Conservation (phyloP, 352 stramenopile species). For the Pythium aphanidermatum region DNA sequence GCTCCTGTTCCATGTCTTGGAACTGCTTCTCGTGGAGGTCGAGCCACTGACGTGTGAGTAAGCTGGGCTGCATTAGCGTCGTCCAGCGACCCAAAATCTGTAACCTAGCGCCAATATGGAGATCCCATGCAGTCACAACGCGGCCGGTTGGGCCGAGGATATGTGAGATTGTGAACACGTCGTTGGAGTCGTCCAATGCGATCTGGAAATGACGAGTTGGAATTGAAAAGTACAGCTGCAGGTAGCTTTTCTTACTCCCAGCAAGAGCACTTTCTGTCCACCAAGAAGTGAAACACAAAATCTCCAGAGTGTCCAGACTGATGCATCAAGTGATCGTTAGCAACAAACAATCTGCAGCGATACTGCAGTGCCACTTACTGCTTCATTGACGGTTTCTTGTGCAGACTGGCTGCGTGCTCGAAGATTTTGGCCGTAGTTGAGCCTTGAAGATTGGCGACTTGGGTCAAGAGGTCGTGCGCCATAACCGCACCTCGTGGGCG, state of each 20-base stretch:
- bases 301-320: constrained; percentile 50
- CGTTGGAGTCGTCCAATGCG: constrained; percentile 49
- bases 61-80: constrained; percentile 66
- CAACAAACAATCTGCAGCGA: background rate
- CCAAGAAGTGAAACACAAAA: constrained; percentile 68
- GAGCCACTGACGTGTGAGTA: constrained; percentile 72
- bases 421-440: constrained; percentile 38
- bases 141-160: constrained; percentile 36
- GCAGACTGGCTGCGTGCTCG: constrained; percentile 32
- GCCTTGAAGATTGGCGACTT: constrained; percentile 2
- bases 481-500: background rate
- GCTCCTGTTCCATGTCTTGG: constrained; percentile 24
- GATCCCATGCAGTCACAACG: constrained; percentile 51
- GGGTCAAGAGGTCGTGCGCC: constrained; percentile 1
- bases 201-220: constrained; percentile 60
- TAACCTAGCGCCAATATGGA: constrained; percentile 61
- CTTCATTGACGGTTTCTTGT: constrained; percentile 43
- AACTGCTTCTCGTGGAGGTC: constrained; percentile 44
- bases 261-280: constrained; percentile 47
- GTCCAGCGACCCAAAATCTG: constrained; percentile 49
- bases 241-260: constrained; percentile 27
- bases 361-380: constrained; percentile 30
- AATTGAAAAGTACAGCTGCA: constrained; percentile 63
- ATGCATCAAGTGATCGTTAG: too few relatives aligned
- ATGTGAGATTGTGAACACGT: constrained; percentile 78